phyloP scores from a whole-genome alignment of 2,329 filamentous ascomycete species.

The Phaeosphaeriaceae sp. region DNA sequence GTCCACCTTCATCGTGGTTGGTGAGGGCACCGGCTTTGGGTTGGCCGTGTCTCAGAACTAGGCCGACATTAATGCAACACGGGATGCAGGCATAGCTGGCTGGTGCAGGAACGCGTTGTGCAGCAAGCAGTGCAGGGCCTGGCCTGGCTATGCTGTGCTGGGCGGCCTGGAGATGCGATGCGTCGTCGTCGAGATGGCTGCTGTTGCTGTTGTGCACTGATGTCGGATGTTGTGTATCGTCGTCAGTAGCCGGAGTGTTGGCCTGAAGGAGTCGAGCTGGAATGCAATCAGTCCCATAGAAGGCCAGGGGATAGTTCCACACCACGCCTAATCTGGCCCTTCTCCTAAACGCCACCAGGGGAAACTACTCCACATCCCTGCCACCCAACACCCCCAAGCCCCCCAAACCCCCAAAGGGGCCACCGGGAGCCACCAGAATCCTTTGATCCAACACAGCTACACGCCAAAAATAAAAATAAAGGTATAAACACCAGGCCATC shows the following conservation, averaged over 20 bases:
- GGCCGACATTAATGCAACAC: constrained; percentile 6
- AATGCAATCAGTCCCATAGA: not conserved
- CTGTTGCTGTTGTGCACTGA: too few species aligned
- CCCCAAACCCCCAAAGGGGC: too few species aligned
- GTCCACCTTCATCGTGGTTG: constrained; percentile 2
- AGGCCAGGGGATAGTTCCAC: not conserved
- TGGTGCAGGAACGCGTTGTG: constrained; percentile 9
- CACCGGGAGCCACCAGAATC: too few species aligned
- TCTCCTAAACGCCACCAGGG: too few species aligned
- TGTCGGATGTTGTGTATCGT: not conserved
- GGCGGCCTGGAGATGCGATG: not conserved
- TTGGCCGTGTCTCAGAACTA: constrained; percentile 7
- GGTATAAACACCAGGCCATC: too few species aligned
- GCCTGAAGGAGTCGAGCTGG: too few species aligned
- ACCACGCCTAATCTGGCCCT: not conserved
- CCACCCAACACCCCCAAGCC: too few species aligned
- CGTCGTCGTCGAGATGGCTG: too few species aligned
- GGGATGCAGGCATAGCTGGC: constrained; percentile 7
- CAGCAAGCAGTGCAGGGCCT: not conserved
- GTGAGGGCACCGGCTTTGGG: not conserved
- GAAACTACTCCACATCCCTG: too few species aligned
- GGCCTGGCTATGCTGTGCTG: not conserved
- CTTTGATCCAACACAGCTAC: too few species aligned
- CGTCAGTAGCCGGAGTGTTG: not conserved
- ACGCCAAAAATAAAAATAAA: too few species aligned